Evolutionary conservation across 208 protist species (phyloP).

Genomic region (Crithidia expoeki): DNA sequence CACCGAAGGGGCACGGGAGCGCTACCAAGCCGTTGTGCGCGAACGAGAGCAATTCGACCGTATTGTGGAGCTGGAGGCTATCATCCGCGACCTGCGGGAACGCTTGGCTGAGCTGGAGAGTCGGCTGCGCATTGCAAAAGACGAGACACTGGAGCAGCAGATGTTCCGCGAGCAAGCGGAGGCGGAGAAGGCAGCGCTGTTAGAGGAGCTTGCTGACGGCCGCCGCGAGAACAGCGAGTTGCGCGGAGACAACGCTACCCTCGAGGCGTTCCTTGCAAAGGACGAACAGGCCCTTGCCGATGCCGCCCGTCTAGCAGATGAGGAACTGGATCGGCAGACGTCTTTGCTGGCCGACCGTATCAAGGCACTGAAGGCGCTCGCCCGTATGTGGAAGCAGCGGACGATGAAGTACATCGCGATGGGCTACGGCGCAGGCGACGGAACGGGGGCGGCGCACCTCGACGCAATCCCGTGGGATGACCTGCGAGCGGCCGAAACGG

Average conservation of each 20-base stretch:
- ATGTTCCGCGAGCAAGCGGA: conserved; percentile 52
- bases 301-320: conserved; percentile 48
- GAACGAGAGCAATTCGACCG: conserved; percentile 57
- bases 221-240: conserved; percentile 48
- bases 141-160: conserved; percentile 59
- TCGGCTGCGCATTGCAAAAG: conserved; percentile 63
- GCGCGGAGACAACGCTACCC: conserved; percentile 41
- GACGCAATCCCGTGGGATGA: conserved; percentile 53
- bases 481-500: conserved; percentile 52
- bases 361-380: conserved; percentile 41
- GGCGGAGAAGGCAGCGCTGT: conserved; percentile 43
- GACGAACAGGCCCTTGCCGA: conserved; percentile 61
- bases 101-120: conserved; percentile 57
- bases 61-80: conserved; percentile 56
- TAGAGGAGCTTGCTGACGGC: conserved; percentile 37
- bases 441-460: conserved; percentile 15
- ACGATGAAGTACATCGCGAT: conserved; percentile 70
- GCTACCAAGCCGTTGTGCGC: conserved; percentile 51
- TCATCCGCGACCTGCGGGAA: conserved; percentile 54
- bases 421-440: conserved; percentile 39
- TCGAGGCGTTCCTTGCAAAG: conserved; percentile 49
- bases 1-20: conserved; percentile 63
- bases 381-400: conserved; percentile 75
- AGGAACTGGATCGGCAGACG: conserved; percentile 50
- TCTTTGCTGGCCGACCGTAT: conserved; percentile 41